A percentile compares a stretch with the other conserved stretches of the same genome.
These are phyloP conservation scores for Trametes villosa DNA, from an alignment of 768 basidiomycete species.

Conservation along the genomic window DNA sequence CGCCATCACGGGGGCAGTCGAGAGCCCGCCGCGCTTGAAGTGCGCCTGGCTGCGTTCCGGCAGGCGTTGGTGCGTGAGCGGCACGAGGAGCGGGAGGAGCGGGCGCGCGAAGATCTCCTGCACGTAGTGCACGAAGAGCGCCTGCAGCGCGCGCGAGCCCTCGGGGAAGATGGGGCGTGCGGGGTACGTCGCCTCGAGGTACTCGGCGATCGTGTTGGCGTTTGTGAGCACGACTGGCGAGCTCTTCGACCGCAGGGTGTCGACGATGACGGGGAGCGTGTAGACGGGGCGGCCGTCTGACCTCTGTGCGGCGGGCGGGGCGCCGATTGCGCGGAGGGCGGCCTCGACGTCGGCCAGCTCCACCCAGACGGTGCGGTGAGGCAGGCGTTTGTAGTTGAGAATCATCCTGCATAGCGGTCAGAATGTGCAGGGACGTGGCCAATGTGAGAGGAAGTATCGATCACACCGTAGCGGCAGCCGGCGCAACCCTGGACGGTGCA, in stretches of 20 bases:
- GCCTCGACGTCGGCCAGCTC: constrained; percentile 71
- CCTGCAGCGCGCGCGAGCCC: constrained; percentile 68
- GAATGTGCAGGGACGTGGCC: neutral
- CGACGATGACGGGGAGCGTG: constrained; percentile 71
- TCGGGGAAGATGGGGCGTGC: constrained; percentile 74
- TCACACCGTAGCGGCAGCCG: no score
- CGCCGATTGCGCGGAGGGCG: constrained; percentile 60
- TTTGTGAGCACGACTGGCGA: constrained; percentile 61
- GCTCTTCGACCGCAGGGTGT: constrained; percentile 51
- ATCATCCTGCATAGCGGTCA: constrained; percentile 52
- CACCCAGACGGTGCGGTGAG: constrained; percentile 71
- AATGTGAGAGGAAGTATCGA: no score
- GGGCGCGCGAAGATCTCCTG: constrained; percentile 69
- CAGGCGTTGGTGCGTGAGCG: constrained; percentile 64
- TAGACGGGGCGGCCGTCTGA: constrained; percentile 66
- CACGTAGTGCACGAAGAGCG: constrained; percentile 71
- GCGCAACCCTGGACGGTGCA: no score
- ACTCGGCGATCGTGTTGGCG: constrained; percentile 67
- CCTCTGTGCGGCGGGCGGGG: constrained; percentile 56
- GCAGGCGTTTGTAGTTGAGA: constrained; percentile 76
- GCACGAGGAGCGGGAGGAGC: constrained; percentile 71
- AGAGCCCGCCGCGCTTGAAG: constrained; percentile 38
- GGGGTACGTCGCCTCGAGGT: constrained; percentile 70
- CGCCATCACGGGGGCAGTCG: constrained; percentile 24
- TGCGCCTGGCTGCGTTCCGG: constrained; percentile 58